Percentiles rank a stretch among this genome's conserved stretches.
These are phyloP conservation scores for Fusarium drepaniforme DNA, from an alignment of 2,329 filamentous ascomycete genomes.

Conservation along the genomic window DNA sequence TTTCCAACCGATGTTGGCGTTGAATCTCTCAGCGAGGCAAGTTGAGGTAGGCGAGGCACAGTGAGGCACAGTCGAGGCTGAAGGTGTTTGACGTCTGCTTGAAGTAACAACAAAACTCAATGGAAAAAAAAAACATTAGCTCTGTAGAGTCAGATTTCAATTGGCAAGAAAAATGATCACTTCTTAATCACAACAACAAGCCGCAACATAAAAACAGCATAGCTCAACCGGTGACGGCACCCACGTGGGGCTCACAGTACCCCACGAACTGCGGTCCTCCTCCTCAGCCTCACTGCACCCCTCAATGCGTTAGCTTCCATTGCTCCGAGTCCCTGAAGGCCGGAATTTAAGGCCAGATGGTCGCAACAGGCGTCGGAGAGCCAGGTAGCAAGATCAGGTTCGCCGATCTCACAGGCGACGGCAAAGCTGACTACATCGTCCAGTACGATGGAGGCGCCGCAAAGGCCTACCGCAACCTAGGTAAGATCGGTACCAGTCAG, in stretches of 20 bases:
- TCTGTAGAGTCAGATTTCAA: neutral
- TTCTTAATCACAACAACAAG: neutral
- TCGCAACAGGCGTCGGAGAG: too few relatives aligned
- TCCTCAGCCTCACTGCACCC: slow-evolving; percentile 21
- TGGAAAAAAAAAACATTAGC: neutral
- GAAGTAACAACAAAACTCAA: neutral
- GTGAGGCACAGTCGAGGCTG: neutral
- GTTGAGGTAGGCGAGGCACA: neutral
- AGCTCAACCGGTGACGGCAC: slow-evolving; percentile 2
- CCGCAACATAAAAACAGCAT: neutral
- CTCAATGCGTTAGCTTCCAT: slow-evolving; percentile 38
- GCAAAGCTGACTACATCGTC: too few relatives aligned
- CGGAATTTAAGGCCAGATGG: neutral
- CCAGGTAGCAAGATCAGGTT: too few relatives aligned
- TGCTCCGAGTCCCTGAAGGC: slow-evolving; percentile 34
- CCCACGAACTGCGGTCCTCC: slow-evolving; percentile 2
- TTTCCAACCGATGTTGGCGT: neutral
- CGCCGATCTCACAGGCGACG: too few relatives aligned
- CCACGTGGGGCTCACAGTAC: slow-evolving; percentile 22
- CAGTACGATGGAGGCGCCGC: too few relatives aligned
- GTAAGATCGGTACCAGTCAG: too few relatives aligned
- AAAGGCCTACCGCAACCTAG: too few relatives aligned
- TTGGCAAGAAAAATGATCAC: neutral
- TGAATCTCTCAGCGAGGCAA: neutral
- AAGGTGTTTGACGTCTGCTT: neutral